Evolutionary conservation across 768 basidiomycete species (phyloP), one percentile per base, ranked within the genome.

Genomic region (Termitomyces sp.): DNA sequence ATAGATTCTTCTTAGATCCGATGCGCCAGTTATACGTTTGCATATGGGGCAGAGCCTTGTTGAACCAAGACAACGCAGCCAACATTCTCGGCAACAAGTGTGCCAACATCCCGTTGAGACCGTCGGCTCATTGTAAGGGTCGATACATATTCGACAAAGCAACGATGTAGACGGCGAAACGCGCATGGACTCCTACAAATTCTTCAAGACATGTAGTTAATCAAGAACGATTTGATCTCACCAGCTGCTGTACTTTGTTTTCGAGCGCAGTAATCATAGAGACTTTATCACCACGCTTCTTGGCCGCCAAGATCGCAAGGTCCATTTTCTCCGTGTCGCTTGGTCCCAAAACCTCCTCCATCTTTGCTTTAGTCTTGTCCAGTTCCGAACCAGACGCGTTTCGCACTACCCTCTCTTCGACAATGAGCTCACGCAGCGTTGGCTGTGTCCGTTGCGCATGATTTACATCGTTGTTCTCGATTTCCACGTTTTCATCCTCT

Each of bases 61-160:
- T 11, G 89, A 83, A 21, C 87, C 88, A 42, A 93, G 76, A 68
- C 91, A 92, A n/a, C 84, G 83, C 34, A 93, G 70, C 90, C 90
- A 93, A 69, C 90, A 93, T 64, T 84, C 84, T 43, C 84, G 77
- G 66, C 90, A 93, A 62, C 87, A 92, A 0, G 89, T 89, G 66
- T 93, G 90, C 91, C 91, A 93, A 68, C 90, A 93, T 7, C 90
- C 90, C 0, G 89, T 90, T 14, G 89, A 90, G 9, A 85, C 82
- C 0, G 90, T 90, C 0, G 90, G 87, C 59, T 92, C 91, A 0
- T 73, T 79, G 63, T 91, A 91, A 2, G 86, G 79, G 47, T 91
- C 90, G 16, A 93, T 71, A 64, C 90, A 93, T 54, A 93, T 89
- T 19, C 91, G 86, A 69, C 90, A 93, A 2, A 84, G 68, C 12